Conservation (phyloP, 352 stramenopile genomes). For the Pseudoperonospora humuli region DNA sequence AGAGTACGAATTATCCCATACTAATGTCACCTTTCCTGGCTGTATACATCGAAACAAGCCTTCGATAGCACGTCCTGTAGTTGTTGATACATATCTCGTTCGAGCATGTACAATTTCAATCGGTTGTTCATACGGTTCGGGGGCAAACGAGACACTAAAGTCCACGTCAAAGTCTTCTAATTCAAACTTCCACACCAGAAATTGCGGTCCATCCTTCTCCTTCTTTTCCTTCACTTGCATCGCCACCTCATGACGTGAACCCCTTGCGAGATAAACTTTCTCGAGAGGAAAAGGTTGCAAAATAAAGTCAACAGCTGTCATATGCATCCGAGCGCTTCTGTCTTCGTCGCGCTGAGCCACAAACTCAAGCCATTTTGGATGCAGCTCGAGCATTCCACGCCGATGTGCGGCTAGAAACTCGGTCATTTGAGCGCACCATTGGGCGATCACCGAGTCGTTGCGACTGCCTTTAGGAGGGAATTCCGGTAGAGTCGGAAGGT, state of each 20-base stretch:
- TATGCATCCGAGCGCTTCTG: constrained; percentile 44
- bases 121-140: constrained; percentile 31
- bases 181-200: constrained; percentile 81
- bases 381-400: constrained; percentile 22
- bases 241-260: constrained; percentile 40
- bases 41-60: constrained; percentile 54
- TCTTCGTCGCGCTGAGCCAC: constrained; percentile 39
- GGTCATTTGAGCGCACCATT: constrained; percentile 65
- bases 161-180: constrained; percentile 77
- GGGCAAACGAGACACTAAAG: constrained; percentile 57
- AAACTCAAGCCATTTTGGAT: constrained; percentile 48
- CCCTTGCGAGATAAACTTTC: constrained; percentile 40
- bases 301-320: constrained; percentile 82
- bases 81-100: constrained; percentile 49
- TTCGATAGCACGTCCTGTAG: constrained; percentile 47
- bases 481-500: constrained; percentile 18
- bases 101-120: constrained; percentile 52
- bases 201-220: constrained; percentile 26
- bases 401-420: constrained; percentile 29
- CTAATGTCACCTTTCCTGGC: constrained; percentile 46
- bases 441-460: constrained; percentile 46
- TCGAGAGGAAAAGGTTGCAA: constrained; percentile 70
- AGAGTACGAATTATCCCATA: constrained; percentile 83
- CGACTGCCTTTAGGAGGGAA: constrained; percentile 43
- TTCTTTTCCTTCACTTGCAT: constrained; percentile 38